These are phyloP conservation scores for Lycium barbarum DNA, from an alignment of 257 asterid genomes.

Conservation along the genomic window DNA sequence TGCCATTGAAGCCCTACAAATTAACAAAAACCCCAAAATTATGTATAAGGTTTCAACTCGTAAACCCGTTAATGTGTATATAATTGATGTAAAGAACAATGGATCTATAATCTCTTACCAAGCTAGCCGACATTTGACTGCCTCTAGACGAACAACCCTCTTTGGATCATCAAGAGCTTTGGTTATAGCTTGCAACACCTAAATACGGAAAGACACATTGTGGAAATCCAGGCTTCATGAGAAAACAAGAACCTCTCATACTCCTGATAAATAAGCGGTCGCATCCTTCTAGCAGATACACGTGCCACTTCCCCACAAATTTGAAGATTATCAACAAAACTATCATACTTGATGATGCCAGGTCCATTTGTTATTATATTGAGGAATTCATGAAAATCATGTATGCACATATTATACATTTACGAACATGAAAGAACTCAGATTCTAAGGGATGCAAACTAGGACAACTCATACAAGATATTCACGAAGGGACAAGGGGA, in stretches of 20 bases:
- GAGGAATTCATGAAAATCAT: slow-evolving; percentile 7
- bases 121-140: slow-evolving; percentile 86
- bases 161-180: slow-evolving; percentile 92
- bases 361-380: not conserved
- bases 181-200: slow-evolving; percentile 79
- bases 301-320: not conserved
- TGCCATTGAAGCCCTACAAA: slow-evolving; percentile 63
- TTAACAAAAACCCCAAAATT: slow-evolving; percentile 17
- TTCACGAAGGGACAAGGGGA: not conserved
- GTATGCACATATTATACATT: not conserved
- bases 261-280: not conserved
- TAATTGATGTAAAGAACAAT: not conserved
- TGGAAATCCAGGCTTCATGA: not conserved
- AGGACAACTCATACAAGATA: not conserved
- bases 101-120: slow-evolving; percentile 56
- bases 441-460: slow-evolving; percentile 9
- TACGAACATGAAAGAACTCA: not conserved
- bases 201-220: slow-evolving; percentile 31
- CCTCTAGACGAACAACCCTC: slow-evolving; percentile 86
- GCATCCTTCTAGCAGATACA: not conserved
- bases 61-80: not conserved
- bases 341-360: not conserved
- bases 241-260: not conserved
- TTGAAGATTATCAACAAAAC: not conserved
- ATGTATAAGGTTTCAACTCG: slow-evolving; percentile 9